Evolutionary conservation across 129 eudicot genomes (phyloP).

Genomic region (Smallanthus sonchifolius): DNA sequence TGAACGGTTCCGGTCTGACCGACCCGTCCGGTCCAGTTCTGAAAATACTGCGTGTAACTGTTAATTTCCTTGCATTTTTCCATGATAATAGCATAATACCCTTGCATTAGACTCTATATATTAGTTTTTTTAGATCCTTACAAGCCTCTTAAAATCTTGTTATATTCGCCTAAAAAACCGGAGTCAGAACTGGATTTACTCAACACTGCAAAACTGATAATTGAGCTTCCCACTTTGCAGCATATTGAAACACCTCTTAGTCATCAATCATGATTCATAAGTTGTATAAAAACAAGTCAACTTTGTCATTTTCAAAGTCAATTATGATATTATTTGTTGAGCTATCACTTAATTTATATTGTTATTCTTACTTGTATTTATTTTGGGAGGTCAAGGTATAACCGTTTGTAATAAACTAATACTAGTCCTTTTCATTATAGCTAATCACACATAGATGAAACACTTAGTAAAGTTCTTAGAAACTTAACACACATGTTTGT

Average conservation of each 20-base stretch:
- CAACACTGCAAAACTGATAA: not conserved
- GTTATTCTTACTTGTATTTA: not conserved
- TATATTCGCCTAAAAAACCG: not conserved
- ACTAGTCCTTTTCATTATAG: not conserved
- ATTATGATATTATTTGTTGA: slow-evolving; percentile 1
- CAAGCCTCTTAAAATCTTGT: not conserved
- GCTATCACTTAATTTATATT: not conserved
- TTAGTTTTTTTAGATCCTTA: no score
- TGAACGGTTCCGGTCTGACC: no score
- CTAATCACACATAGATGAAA: not conserved
- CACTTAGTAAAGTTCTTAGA: not conserved
- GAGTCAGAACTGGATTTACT: not conserved
- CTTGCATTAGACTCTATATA: no score
- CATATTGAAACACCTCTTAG: not conserved
- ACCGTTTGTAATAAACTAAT: not conserved
- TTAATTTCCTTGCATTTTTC: no score
- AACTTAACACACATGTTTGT: not conserved
- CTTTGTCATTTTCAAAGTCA: not conserved
- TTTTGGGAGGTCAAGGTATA: not conserved
- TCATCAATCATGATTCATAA: not conserved
- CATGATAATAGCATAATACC: no score
- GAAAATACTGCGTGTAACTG: no score
- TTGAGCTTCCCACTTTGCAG: not conserved
- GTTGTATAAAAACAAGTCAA: not conserved
- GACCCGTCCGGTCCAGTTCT: no score